Percentiles rank a stretch among this genome's conserved stretches.
These are phyloP conservation scores for Penicillium aurantiogriseum DNA, from an alignment of 2,329 filamentous ascomycete genomes.

Conservation along the genomic window DNA sequence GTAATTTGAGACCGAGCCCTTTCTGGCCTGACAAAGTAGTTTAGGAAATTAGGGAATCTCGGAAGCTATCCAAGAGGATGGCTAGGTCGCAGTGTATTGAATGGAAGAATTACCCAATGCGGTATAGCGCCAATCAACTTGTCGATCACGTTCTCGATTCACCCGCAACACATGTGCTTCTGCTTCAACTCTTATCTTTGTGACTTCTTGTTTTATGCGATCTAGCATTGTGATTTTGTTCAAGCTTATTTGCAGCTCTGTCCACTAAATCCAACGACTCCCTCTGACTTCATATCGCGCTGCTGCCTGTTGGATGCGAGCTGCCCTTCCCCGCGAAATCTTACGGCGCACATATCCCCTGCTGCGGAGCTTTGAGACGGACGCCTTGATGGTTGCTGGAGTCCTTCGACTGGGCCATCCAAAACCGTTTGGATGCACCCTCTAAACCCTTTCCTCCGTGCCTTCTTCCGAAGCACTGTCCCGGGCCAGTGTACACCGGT, in stretches of 20 bases:
- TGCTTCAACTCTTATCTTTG: constrained; percentile 10
- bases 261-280: background rate
- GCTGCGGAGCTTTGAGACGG: constrained; percentile 21
- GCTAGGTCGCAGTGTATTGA: background rate
- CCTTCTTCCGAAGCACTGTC: constrained; percentile 97
- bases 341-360: constrained; percentile 24
- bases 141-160: constrained; percentile 30
- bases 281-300: constrained; percentile 6
- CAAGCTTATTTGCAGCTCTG: background rate
- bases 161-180: constrained; percentile 10
- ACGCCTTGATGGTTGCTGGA: constrained; percentile 42
- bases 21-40: background rate
- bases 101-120: constrained; percentile 21
- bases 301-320: constrained; percentile 31
- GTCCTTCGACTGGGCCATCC: constrained; percentile 37
- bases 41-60: background rate
- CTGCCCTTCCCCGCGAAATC: constrained; percentile 32
- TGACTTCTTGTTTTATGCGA: constrained; percentile 9
- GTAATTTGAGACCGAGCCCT: background rate
- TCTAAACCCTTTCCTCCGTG: constrained; percentile 96
- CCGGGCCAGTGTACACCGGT: constrained; percentile 86
- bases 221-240: constrained; percentile 8
- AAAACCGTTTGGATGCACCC: constrained; percentile 79
- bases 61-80: background rate
- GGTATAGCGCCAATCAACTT: constrained; percentile 34